phyloP scores from a whole-genome alignment of 2,329 filamentous ascomycete species.

The Nemania serpens region DNA sequence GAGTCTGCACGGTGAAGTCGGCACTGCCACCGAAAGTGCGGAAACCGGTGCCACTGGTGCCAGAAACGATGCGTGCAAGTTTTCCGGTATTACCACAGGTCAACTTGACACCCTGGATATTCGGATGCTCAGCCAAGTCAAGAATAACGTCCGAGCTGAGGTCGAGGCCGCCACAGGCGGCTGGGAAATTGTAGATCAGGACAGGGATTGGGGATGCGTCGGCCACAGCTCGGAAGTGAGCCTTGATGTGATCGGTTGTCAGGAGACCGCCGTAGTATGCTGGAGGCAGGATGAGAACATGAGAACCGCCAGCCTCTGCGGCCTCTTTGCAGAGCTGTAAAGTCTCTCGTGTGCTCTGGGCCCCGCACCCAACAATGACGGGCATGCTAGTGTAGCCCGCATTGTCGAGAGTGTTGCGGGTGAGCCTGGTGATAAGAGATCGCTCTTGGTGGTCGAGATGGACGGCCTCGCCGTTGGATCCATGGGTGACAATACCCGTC shows the following conservation, averaged over 20 bases:
- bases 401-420: slow-evolving; percentile 62
- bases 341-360: slow-evolving; percentile 64
- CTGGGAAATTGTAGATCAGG: slow-evolving; percentile 75
- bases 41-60: slow-evolving; percentile 52
- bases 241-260: slow-evolving; percentile 60
- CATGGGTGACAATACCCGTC: slow-evolving; percentile 65
- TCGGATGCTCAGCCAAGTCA: slow-evolving; percentile 50
- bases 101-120: slow-evolving; percentile 59
- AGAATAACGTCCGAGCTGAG: slow-evolving; percentile 68
- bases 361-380: slow-evolving; percentile 67
- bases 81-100: slow-evolving; percentile 61
- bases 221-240: slow-evolving; percentile 68
- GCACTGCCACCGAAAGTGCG: slow-evolving; percentile 67
- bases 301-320: slow-evolving; percentile 61
- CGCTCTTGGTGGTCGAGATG: slow-evolving; percentile 69
- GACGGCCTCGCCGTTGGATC: slow-evolving; percentile 75
- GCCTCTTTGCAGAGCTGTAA: slow-evolving; percentile 65
- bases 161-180: slow-evolving; percentile 68
- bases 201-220: slow-evolving; percentile 64
- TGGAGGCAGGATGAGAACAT: slow-evolving; percentile 65
- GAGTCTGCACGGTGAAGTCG: slow-evolving; percentile 66
- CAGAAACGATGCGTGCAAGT: slow-evolving; percentile 48
- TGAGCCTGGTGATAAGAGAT: slow-evolving; percentile 62
- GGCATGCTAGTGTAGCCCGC: slow-evolving; percentile 60
- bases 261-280: slow-evolving; percentile 68